These are phyloP conservation scores for Pyrus bretschneideri DNA, from an alignment of 306 rosid genomes.

Conservation along the genomic window DNA sequence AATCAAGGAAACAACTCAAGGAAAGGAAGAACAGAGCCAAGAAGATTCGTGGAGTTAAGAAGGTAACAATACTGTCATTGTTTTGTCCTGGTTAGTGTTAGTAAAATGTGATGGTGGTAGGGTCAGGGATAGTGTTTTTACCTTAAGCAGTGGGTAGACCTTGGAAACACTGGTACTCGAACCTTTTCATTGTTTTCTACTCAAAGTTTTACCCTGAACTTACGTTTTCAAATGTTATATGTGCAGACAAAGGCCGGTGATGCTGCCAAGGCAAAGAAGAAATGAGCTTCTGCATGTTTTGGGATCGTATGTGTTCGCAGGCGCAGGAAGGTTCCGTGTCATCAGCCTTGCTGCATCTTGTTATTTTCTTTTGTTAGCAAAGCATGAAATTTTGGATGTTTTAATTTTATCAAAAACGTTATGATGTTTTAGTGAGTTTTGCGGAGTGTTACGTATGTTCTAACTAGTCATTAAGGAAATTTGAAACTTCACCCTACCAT, in stretches of 20 bases:
- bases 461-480: background rate
- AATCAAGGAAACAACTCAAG: slow-evolving; percentile 86
- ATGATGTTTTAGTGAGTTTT: background rate
- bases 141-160: background rate
- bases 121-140: background rate
- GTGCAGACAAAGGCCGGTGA: slow-evolving; percentile 87
- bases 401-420: background rate
- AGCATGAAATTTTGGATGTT: background rate
- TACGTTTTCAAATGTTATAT: background rate
- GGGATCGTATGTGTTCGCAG: slow-evolving; percentile 4
- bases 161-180: background rate
- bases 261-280: slow-evolving; percentile 87
- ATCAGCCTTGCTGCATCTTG: background rate
- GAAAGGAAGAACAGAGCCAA: slow-evolving; percentile 86
- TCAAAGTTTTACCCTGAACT: background rate
- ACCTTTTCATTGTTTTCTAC: background rate
- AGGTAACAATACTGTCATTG: slow-evolving; percentile 33
- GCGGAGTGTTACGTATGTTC: background rate
- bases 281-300: slow-evolving; percentile 31
- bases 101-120: background rate
- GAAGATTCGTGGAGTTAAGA: slow-evolving; percentile 94
- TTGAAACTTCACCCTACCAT: too few species aligned
- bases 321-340: background rate
- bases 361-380: background rate
- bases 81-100: background rate